Conservation (phyloP, 2,329 filamentous ascomycete genomes). For the Trichoderma atrobrunneum region DNA sequence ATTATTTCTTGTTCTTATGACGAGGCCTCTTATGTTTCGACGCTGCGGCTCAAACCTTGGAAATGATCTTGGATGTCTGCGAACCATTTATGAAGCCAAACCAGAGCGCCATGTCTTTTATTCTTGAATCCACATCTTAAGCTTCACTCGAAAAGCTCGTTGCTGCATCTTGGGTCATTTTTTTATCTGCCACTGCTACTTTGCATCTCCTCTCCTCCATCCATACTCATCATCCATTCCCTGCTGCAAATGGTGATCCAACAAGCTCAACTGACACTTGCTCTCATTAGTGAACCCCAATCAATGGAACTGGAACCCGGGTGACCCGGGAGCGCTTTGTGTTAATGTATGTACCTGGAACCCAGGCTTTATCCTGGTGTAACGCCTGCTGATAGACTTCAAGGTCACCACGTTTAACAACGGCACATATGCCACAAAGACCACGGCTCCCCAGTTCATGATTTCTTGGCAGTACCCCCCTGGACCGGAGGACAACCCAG, state of each 20-base stretch:
- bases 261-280: background rate
- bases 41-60: background rate
- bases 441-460: constrained; percentile 47
- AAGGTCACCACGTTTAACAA: constrained; percentile 51
- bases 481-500: constrained; percentile 42
- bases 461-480: constrained; percentile 52
- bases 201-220: background rate
- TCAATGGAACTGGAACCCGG: constrained; percentile 48
- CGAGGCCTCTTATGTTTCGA: background rate
- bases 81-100: background rate
- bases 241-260: background rate
- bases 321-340: constrained; percentile 43
- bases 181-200: background rate
- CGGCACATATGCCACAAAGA: constrained; percentile 46
- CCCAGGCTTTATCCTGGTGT: background rate
- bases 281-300: constrained; percentile 50
- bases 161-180: background rate
- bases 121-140: too few relatives aligned
- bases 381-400: background rate
- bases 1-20: background rate
- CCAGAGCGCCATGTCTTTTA: background rate
- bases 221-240: background rate
- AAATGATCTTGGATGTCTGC: background rate
- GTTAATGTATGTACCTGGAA: constrained; percentile 47
- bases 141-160: background rate